Percentiles rank a stretch among this genome's conserved stretches.
phyloP scores from a whole-genome alignment of 208 protist genomes.

The Leishmania guyanensis region DNA sequence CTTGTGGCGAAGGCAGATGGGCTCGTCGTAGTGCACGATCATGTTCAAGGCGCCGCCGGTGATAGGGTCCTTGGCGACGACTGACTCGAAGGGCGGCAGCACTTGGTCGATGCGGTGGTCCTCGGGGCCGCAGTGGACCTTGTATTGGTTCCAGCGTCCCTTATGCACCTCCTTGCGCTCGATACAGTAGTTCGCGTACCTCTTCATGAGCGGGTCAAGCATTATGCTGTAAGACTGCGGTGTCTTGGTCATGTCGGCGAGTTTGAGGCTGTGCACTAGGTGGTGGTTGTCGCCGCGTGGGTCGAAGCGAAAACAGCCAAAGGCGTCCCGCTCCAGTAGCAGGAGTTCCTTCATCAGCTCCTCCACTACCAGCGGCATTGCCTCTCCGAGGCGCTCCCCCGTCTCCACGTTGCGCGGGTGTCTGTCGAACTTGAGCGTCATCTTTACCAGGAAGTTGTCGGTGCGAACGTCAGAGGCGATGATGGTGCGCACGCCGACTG shows the following conservation, averaged over 20 bases:
- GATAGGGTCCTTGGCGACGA: conserved; percentile 39
- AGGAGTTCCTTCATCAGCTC: conserved; percentile 79
- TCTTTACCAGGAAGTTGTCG: conserved; percentile 52
- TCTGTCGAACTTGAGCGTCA: conserved; percentile 55
- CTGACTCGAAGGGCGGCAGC: conserved; percentile 61
- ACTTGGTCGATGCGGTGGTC: conserved; percentile 55
- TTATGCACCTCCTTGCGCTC: conserved; percentile 40
- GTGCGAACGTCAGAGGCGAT: conserved; percentile 74
- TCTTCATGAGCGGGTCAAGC: conserved; percentile 47
- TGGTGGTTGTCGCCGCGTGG: conserved; percentile 73
- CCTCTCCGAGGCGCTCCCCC: conserved; percentile 35
- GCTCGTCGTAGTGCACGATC: conserved; percentile 68
- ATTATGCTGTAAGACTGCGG: conserved; percentile 50
- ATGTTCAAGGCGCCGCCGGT: conserved; percentile 27
- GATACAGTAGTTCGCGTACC: conserved; percentile 71
- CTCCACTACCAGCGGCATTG: conserved; percentile 36
- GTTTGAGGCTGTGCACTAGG: conserved; percentile 67
- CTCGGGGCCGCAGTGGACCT: conserved; percentile 63
- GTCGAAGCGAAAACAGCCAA: conserved; percentile 82
- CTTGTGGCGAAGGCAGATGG: conserved; percentile 74
- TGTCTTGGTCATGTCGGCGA: conserved; percentile 66
- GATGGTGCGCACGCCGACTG: conserved; percentile 61
- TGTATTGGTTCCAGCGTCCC: conserved; percentile 71
- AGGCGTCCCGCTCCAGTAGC: conserved; percentile 81
- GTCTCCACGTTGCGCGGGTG: conserved; percentile 50